These are phyloP conservation scores for Pichia sp. DNA, from an alignment of 1,139 yeast genomes.

Conservation along the genomic window DNA sequence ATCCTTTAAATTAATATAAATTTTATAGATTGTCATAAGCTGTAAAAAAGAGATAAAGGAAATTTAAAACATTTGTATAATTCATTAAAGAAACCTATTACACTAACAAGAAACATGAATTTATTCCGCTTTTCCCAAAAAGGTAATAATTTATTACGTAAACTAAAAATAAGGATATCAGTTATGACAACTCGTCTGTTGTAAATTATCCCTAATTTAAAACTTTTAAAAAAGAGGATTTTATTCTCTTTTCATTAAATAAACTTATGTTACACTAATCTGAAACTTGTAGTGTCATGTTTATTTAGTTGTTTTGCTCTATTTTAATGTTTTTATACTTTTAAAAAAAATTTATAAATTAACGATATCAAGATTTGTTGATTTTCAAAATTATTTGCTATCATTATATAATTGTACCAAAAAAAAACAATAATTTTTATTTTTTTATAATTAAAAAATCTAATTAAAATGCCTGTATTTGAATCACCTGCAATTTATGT, in stretches of 20 bases:
- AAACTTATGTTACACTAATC: background rate
- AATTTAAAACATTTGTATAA: too few species aligned
- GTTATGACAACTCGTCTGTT: background rate
- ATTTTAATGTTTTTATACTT: background rate
- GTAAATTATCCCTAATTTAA: background rate
- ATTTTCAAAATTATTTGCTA: background rate
- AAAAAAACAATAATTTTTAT: background rate
- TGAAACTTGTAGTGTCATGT: background rate
- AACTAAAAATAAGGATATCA: background rate
- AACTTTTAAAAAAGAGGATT: background rate
- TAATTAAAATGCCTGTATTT: constrained; percentile 30
- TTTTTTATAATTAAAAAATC: background rate
- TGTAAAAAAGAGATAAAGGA: too few species aligned
- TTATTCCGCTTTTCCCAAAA: background rate
- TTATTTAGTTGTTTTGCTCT: background rate
- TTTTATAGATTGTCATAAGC: background rate
- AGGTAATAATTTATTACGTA: background rate
- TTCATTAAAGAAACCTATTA: too few species aligned
- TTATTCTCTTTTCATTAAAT: background rate
- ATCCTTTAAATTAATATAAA: constrained; percentile 40
- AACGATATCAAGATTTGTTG: background rate
- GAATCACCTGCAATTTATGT: constrained; percentile 42
- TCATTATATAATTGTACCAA: too few species aligned
- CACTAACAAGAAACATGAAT: background rate
- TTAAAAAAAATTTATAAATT: background rate